These are phyloP conservation scores for Bassia scoparia DNA, from an alignment of 148 eudicot species.

Conservation along the genomic window DNA sequence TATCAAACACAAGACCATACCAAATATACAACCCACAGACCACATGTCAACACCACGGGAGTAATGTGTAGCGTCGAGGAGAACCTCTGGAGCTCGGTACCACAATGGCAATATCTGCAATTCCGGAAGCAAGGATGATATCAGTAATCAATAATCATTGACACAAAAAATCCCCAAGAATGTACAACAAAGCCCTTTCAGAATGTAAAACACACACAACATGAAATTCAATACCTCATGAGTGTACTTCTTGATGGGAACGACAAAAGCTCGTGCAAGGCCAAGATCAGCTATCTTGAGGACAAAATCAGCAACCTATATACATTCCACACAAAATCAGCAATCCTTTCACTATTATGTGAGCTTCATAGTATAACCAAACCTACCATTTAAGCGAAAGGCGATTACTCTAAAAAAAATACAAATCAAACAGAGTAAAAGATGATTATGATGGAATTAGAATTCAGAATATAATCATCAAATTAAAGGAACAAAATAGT, in stretches of 20 bases:
- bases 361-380: too few relatives aligned
- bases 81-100: constrained; percentile 97
- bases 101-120: constrained; percentile 86
- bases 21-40: constrained; percentile 98
- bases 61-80: constrained; percentile 85
- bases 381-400: too few relatives aligned
- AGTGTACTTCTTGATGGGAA: constrained; percentile 92
- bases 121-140: neutral
- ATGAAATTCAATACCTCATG: constrained; percentile 75
- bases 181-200: neutral
- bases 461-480: too few relatives aligned
- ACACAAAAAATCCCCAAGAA: neutral
- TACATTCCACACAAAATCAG: too few relatives aligned
- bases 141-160: neutral
- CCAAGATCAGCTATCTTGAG: constrained; percentile 97
- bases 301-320: too few relatives aligned
- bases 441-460: too few relatives aligned
- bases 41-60: constrained; percentile 95
- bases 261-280: constrained; percentile 74
- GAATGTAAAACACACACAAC: neutral
- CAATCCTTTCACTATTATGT: too few relatives aligned
- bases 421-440: too few relatives aligned
- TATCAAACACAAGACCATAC: constrained; percentile 32
- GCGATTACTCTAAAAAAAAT: too few relatives aligned
- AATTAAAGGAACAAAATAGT: too few relatives aligned